Evolutionary conservation across 202 grass and related monocot species (phyloP).

Genomic region (Schoenoplectus tabernaemontani): DNA sequence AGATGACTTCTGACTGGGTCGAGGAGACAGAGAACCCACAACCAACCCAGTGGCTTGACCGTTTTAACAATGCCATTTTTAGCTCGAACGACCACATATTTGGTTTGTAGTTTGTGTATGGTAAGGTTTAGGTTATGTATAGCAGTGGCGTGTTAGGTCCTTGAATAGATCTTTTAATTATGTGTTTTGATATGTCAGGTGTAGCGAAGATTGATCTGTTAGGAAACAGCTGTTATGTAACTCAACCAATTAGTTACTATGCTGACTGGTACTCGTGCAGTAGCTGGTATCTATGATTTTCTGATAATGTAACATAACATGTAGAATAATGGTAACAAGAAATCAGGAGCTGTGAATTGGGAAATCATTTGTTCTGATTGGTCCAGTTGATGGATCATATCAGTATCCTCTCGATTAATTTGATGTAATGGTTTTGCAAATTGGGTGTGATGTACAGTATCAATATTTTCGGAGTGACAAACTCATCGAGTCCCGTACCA

Average conservation of each 20-base stretch:
- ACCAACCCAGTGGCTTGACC: constrained; percentile 78
- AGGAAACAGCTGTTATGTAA: not conserved
- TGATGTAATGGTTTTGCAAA: not conserved
- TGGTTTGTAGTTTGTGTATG: constrained; percentile 33
- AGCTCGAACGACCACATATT: constrained; percentile 65
- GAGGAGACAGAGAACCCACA: constrained; percentile 63
- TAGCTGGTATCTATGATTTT: not conserved
- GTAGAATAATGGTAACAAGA: not conserved
- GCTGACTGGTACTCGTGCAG: not conserved
- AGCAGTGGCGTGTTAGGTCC: not conserved
- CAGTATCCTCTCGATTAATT: not conserved
- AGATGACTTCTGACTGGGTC: constrained; percentile 88
- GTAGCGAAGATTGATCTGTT: not conserved
- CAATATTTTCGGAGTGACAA: too few relatives aligned
- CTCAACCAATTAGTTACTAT: not conserved
- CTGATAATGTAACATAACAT: not conserved
- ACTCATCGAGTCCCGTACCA: not conserved
- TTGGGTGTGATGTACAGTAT: not conserved
- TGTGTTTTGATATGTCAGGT: not conserved
- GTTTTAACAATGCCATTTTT: constrained; percentile 64
- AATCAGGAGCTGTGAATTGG: not conserved
- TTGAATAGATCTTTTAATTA: not conserved
- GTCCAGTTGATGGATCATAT: not conserved
- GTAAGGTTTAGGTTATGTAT: not conserved
- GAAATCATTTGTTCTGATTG: not conserved